phyloP scores from a whole-genome alignment of 495 filamentous ascomycete species.

The Talaromyces proteolyticus region DNA sequence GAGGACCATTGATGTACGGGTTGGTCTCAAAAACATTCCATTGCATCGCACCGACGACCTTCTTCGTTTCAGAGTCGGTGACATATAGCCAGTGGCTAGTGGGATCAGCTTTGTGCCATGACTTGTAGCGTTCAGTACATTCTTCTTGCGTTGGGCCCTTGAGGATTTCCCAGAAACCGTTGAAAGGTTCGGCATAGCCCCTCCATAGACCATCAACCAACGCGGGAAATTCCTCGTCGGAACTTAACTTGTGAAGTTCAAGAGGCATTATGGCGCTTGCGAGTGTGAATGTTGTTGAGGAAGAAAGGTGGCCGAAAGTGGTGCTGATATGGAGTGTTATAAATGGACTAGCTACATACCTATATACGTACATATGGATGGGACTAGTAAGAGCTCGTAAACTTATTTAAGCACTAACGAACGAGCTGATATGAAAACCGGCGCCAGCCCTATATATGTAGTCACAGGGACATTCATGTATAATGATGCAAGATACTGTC shows the following conservation, averaged over 20 bases:
- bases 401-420: too few relatives aligned
- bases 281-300: background rate
- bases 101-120: constrained; percentile 17
- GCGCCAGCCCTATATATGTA: too few relatives aligned
- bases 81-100: constrained; percentile 20
- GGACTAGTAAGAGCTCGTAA: too few relatives aligned
- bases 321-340: background rate
- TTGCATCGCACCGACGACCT: constrained; percentile 20
- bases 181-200: background rate
- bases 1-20: constrained; percentile 14
- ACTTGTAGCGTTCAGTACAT: constrained; percentile 15
- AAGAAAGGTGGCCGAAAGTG: background rate
- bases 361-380: too few relatives aligned
- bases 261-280: background rate
- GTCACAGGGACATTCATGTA: too few relatives aligned
- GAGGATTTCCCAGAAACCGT: background rate
- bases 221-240: background rate
- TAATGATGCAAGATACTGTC: too few relatives aligned
- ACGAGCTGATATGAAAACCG: too few relatives aligned
- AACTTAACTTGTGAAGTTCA: background rate
- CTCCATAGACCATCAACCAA: background rate
- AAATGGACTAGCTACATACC: background rate
- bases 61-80: constrained; percentile 22
- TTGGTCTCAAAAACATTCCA: constrained; percentile 28
- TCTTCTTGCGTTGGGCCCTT: constrained; percentile 10